These are phyloP conservation scores for Ceratobasidium sp. DNA, from an alignment of 1,284 basidiomycete genomes.

Conservation along the genomic window DNA sequence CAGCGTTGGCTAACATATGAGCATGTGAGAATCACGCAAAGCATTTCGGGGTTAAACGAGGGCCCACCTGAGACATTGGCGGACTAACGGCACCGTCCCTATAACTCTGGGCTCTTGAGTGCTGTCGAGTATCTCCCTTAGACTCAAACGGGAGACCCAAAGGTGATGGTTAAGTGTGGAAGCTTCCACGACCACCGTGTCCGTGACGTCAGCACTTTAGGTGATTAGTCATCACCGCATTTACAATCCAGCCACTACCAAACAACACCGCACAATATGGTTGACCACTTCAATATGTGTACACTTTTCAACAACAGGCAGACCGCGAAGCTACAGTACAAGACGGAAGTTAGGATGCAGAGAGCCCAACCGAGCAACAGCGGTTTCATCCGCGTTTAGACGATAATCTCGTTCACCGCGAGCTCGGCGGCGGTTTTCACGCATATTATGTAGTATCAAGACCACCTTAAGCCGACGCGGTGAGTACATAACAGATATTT, in stretches of 20 bases:
- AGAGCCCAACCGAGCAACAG: slow-evolving; percentile 46
- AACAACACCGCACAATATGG: no score
- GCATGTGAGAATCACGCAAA: neutral
- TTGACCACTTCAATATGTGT: neutral
- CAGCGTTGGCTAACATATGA: neutral
- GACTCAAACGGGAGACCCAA: neutral
- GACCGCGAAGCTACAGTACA: slow-evolving; percentile 36
- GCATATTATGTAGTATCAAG: slow-evolving; percentile 47
- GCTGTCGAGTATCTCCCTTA: no score
- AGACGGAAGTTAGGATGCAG: slow-evolving; percentile 48
- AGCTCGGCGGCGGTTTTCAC: slow-evolving; percentile 47
- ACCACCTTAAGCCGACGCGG: slow-evolving; percentile 11
- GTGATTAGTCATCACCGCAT: neutral
- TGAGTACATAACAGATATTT: neutral
- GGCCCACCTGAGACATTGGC: slow-evolving; percentile 31
- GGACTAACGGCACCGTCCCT: neutral
- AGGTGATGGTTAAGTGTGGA: neutral
- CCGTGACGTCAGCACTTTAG: slow-evolving; percentile 1
- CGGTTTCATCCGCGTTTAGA: slow-evolving; percentile 47
- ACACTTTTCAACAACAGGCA: neutral
- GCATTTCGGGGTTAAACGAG: no score
- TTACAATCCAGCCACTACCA: neutral
- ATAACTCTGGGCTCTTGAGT: no score
- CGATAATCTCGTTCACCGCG: slow-evolving; percentile 47
- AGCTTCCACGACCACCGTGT: neutral